Percentiles rank a stretch among this genome's conserved stretches.
phyloP scores from a whole-genome alignment of 352 stramenopile species.

The Globisporangium canariense region DNA sequence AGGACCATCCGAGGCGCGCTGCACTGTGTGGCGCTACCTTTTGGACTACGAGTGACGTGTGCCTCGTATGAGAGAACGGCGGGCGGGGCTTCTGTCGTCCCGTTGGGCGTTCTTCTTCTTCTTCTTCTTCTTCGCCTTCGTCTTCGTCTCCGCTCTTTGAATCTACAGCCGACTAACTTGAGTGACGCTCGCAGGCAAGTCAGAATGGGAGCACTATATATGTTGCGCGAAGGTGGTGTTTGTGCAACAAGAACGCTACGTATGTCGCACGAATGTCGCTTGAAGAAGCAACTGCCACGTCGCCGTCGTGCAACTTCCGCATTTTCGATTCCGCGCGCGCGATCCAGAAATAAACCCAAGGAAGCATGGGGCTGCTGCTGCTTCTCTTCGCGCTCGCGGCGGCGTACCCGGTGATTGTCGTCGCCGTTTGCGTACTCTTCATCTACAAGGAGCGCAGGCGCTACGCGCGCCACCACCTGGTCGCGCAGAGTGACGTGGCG shows the following conservation, averaged over 20 bases:
- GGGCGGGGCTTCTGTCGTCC: not conserved
- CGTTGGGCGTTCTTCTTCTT: not conserved
- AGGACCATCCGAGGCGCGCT: not conserved
- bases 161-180: not conserved
- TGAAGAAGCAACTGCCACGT: not conserved
- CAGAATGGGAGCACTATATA: not conserved
- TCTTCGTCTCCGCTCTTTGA: not conserved
- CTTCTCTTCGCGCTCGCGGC: constrained; percentile 12
- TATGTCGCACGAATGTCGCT: not conserved
- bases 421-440: constrained; percentile 22
- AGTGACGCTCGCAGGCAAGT: not conserved
- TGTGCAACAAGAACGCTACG: no score
- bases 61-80: not conserved
- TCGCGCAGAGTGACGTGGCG: constrained; percentile 17
- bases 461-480: constrained; percentile 32
- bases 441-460: constrained; percentile 38
- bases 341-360: not conserved
- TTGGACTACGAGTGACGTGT: no score
- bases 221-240: constrained; percentile 13
- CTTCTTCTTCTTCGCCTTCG: not conserved
- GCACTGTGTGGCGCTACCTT: not conserved
- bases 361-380: constrained; percentile 23
- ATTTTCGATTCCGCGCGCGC: not conserved
- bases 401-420: constrained; percentile 27
- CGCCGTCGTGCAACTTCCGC: not conserved